Base-by-base conservation (phyloP, 106 monocot species). In the Platanthera guangdongensis region DNA sequence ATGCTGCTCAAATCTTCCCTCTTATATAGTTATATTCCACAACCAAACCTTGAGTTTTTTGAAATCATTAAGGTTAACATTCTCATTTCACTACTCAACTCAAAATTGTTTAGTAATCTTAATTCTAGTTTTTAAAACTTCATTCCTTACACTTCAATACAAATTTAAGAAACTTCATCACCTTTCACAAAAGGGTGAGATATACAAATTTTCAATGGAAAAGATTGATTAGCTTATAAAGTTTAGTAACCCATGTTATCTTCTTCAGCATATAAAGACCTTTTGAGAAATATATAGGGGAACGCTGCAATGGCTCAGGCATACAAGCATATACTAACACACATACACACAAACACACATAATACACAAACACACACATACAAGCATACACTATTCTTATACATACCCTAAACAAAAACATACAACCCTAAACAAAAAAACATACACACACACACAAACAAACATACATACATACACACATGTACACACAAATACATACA, bases 241-340 rank as follows among this genome's bases (percentile, higher is more conserved):
- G 52, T 53, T 39, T 67, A 46, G 14, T 48, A 70, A 70, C 70
- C 47, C 47, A n/a, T 47, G 45, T 47, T 70, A 70, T 39, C 45
- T 68, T 72, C 18, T 19, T 10, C 72, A 51, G 46, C 4, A 21
- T 51, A 51, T 22, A 72, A 50, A 51, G 51, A 51, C 21, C n/a
- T 72, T 16, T 11, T 72, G 16, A 51, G 72, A 19, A 72, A 51
- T 72, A 72, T 51, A 51, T 9, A 46, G 3, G 39, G 39, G 12
- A 55, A 65, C 28, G 30, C n/a, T 60, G 21, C 52, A 65, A 82
- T 82, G 86, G 72, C 88, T 78, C 84, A 85, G 39, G n/a, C n/a
- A n/a, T n/a, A n/a, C n/a, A n/a, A n/a, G n/a, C n/a, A n/a, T n/a
- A n/a, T n/a, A n/a, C n/a, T n/a, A n/a, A n/a, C n/a, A n/a, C n/a